A percentile compares a stretch with the other conserved stretches of the same genome.
These are phyloP conservation scores for Trametes polyzona DNA, from an alignment of 1,284 basidiomycete genomes.

Conservation along the genomic window DNA sequence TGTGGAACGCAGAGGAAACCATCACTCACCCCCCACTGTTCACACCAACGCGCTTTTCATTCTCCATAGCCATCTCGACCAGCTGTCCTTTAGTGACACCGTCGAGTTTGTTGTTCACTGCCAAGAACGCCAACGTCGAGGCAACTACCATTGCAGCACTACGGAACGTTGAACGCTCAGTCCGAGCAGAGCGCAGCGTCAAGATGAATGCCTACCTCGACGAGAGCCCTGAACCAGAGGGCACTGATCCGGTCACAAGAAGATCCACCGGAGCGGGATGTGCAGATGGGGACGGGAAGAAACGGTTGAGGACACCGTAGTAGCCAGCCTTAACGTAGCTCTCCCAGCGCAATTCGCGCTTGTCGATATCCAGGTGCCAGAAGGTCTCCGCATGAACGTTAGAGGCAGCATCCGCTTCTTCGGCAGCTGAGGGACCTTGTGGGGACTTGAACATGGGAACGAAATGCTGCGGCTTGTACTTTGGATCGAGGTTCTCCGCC, in stretches of 20 bases:
- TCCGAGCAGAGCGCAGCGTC: background rate
- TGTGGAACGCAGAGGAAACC: background rate
- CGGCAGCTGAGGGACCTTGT: constrained; percentile 28
- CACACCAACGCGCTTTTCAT: constrained; percentile 84
- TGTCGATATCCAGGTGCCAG: constrained; percentile 79
- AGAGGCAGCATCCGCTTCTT: constrained; percentile 37
- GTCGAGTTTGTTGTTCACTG: constrained; percentile 69
- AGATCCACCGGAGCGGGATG: constrained; percentile 65
- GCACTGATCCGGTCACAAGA: constrained; percentile 78
- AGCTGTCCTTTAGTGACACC: constrained; percentile 70
- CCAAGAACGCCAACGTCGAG: constrained; percentile 78
- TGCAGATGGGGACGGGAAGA: constrained; percentile 46
- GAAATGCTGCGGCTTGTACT: constrained; percentile 63
- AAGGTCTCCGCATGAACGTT: constrained; percentile 47
- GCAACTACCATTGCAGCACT: constrained; percentile 87
- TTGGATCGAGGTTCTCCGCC: constrained; percentile 67
- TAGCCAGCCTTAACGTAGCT: constrained; percentile 87
- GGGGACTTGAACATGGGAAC: constrained; percentile 45
- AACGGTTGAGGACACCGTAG: constrained; percentile 75
- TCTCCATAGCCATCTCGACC: constrained; percentile 78
- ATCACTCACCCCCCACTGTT: constrained; percentile 72
- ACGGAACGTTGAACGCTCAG: background rate
- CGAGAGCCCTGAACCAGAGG: constrained; percentile 81
- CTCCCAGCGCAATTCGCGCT: constrained; percentile 76
- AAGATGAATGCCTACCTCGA: constrained; percentile 47